Evolutionary conservation across 2,329 filamentous ascomycete genomes (phyloP).

Genomic region (Fusarium scirpi): DNA sequence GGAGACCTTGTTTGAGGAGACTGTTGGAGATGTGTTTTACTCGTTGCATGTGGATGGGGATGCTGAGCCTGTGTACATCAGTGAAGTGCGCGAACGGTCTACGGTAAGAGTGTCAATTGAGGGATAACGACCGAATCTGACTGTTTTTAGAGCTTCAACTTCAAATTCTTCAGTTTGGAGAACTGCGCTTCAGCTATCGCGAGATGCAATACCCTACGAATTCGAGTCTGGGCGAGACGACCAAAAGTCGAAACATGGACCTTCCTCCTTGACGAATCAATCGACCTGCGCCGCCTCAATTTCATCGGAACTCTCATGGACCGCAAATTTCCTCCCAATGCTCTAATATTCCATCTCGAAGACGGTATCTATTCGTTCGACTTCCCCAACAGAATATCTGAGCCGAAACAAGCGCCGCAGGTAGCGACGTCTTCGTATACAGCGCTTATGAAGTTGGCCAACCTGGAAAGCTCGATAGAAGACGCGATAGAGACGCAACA

Average conservation of each 20-base stretch:
- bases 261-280: constrained; percentile 76
- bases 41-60: constrained; percentile 77
- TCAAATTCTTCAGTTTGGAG: constrained; percentile 83
- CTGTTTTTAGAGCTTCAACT: constrained; percentile 78
- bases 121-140: not conserved
- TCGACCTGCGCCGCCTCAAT: constrained; percentile 79
- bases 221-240: constrained; percentile 80
- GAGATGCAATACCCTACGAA: constrained; percentile 71
- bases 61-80: constrained; percentile 86
- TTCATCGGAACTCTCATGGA: constrained; percentile 80
- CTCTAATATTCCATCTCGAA: constrained; percentile 83
- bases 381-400: constrained; percentile 64
- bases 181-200: constrained; percentile 72
- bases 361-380: constrained; percentile 90
- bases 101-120: constrained; percentile 61
- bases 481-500: constrained; percentile 85
- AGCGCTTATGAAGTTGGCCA: constrained; percentile 86
- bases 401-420: constrained; percentile 64
- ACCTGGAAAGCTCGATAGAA: constrained; percentile 89
- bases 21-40: constrained; percentile 90
- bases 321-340: constrained; percentile 82
- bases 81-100: constrained; percentile 81
- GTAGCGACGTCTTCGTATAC: constrained; percentile 84
- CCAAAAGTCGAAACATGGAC: constrained; percentile 64
- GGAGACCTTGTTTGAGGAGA: constrained; percentile 76